Conservation (phyloP, 2,329 filamentous ascomycete species). For the Xylariales sp. region DNA sequence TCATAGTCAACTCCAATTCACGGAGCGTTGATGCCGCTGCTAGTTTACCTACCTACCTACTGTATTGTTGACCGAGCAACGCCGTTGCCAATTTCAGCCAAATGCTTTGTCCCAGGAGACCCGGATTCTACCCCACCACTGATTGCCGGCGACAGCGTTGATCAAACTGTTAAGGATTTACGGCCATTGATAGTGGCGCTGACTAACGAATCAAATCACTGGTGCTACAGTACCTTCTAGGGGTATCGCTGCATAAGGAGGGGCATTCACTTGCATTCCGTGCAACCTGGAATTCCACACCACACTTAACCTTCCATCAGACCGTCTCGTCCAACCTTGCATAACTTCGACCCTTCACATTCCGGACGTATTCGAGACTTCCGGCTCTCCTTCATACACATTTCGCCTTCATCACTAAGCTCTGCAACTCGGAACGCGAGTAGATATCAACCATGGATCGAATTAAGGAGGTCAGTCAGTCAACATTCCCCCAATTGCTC, state of each 20-base stretch:
- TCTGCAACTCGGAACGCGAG: too few species aligned
- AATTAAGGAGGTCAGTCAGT: slow-evolving; percentile 75
- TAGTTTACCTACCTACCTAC: too few species aligned
- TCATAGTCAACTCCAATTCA: too few species aligned
- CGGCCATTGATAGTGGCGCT: slow-evolving; percentile 1
- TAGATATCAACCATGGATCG: slow-evolving; percentile 65
- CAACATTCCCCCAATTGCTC: slow-evolving; percentile 13
- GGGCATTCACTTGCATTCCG: slow-evolving; percentile 6
- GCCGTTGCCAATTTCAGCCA: too few species aligned
- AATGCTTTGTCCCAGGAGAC: too few species aligned
- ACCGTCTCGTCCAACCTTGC: slow-evolving; percentile 9
- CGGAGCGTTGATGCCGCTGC: too few species aligned
- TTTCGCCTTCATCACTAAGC: too few species aligned
- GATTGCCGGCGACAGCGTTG: background rate
- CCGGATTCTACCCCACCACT: slow-evolving; percentile 6
- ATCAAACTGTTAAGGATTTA: slow-evolving; percentile 9
- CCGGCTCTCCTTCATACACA: slow-evolving; percentile 2
- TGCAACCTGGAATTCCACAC: slow-evolving; percentile 9
- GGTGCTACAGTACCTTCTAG: too few species aligned
- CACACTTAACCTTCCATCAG: slow-evolving; percentile 6
- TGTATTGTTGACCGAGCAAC: too few species aligned
- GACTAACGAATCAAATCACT: background rate
- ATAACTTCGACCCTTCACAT: slow-evolving; percentile 5
- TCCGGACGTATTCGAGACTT: slow-evolving; percentile 1
- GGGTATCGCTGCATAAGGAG: slow-evolving; percentile 5